A percentile compares a stretch with the other conserved stretches of the same genome.
Evolutionary conservation across 73 alveolate species (phyloP).

Genomic region (Blepharisma japonicum): DNA sequence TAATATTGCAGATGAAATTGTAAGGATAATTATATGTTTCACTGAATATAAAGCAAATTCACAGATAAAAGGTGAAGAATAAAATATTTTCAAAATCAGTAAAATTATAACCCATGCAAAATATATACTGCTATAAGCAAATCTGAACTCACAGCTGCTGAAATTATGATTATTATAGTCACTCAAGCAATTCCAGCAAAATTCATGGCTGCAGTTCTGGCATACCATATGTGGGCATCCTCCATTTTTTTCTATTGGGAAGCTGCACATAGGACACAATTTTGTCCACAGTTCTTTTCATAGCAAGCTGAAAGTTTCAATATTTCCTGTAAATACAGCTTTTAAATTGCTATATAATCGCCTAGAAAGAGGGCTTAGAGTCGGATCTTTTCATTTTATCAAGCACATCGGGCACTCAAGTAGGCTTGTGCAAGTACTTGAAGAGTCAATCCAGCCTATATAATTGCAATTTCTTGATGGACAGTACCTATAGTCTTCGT

Average conservation of each 20-base stretch:
- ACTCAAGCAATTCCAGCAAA: constrained; percentile 69
- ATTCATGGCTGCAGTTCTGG: constrained; percentile 60
- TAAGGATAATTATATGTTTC: neutral
- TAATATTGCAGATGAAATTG: neutral
- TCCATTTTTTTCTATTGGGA: constrained; percentile 8
- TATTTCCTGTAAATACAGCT: neutral
- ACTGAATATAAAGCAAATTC: neutral
- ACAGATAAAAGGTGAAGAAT: neutral
- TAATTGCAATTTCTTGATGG: neutral
- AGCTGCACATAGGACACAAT: neutral
- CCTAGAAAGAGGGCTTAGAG: neutral
- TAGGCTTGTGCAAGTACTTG: neutral
- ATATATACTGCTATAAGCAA: neutral
- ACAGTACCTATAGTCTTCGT: neutral
- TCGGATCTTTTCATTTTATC: neutral
- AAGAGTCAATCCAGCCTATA: neutral
- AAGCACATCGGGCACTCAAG: neutral
- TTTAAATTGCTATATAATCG: neutral
- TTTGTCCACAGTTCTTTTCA: constrained; percentile 54
- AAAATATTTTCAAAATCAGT: neutral
- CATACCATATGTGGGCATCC: constrained; percentile 1
- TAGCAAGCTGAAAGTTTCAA: constrained; percentile 45
- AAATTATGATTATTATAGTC: constrained; percentile 29
- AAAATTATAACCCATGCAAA: neutral
- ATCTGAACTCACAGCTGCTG: neutral